Evolutionary conservation across 768 basidiomycete species (phyloP).

Genomic region (Arthromyces matolae): DNA sequence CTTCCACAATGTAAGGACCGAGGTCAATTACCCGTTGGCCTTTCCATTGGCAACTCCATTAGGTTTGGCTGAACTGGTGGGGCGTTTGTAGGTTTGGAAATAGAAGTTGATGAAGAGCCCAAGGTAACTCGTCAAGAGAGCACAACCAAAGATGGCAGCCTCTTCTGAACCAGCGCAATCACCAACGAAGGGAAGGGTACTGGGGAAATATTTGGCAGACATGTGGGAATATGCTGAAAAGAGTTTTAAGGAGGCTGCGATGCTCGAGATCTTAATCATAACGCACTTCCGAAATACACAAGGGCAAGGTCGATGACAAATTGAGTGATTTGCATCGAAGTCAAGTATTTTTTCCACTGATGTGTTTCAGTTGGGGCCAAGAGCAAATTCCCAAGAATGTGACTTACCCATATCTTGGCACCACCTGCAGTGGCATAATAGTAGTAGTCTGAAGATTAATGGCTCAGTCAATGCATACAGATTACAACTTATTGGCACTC

Average conservation of each 20-base stretch:
- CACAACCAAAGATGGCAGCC: constrained; percentile 88
- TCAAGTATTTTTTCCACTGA: constrained; percentile 99
- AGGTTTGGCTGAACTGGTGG: constrained; percentile 31
- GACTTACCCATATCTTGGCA: constrained; percentile 86
- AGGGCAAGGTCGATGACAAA: constrained; percentile 89
- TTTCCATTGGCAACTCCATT: constrained; percentile 45
- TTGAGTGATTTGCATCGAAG: constrained; percentile 94
- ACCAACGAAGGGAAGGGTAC: constrained; percentile 61
- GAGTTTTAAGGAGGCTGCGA: constrained; percentile 3
- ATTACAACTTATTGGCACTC: constrained; percentile 30
- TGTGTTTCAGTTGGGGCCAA: constrained; percentile 2
- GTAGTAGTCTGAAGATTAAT: constrained; percentile 76
- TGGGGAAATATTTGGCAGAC: constrained; percentile 56
- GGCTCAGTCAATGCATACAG: constrained; percentile 1
- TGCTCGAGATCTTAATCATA: background rate
- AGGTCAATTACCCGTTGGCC: constrained; percentile 35
- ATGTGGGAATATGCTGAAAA: constrained; percentile 76
- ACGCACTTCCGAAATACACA: constrained; percentile 95
- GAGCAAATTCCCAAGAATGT: background rate
- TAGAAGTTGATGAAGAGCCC: constrained; percentile 96
- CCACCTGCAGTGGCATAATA: constrained; percentile 98
- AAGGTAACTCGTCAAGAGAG: constrained; percentile 84
- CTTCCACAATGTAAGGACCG: background rate
- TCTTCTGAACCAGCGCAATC: constrained; percentile 87
- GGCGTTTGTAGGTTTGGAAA: constrained; percentile 78